phyloP scores from a whole-genome alignment of 345 rosid species.

The Hibiscus tridactylites region DNA sequence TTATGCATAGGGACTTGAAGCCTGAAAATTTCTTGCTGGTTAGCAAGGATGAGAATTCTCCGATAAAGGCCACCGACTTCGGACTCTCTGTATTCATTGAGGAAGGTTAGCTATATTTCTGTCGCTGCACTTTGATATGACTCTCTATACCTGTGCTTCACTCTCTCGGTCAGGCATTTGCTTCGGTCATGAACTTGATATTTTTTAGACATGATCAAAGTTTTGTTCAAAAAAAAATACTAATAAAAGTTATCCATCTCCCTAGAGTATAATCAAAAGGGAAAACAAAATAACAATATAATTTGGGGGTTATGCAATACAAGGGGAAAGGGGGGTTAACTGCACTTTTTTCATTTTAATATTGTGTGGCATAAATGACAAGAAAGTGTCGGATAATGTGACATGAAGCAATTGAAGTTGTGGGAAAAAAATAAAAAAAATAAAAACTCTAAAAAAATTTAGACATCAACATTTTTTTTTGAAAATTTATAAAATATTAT shows the following conservation, averaged over 20 bases:
- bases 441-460: too few species aligned
- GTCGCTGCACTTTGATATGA: not conserved
- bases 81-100: slow-evolving; percentile 89
- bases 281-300: not conserved
- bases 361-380: too few species aligned
- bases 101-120: slow-evolving; percentile 37
- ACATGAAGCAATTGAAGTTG: too few species aligned
- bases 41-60: slow-evolving; percentile 38
- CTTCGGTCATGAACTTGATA: too few species aligned
- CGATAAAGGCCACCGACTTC: slow-evolving; percentile 73
- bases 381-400: too few species aligned
- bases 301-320: not conserved
- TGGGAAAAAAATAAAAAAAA: too few species aligned
- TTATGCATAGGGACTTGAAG: slow-evolving; percentile 83
- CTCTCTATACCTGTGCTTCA: not conserved
- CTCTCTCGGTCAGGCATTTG: too few species aligned
- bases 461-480: too few species aligned
- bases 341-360: too few species aligned
- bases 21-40: slow-evolving; percentile 88
- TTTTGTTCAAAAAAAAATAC: not conserved
- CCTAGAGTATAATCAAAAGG: not conserved
- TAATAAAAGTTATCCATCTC: not conserved
- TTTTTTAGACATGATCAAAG: not conserved
- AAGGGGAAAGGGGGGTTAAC: too few species aligned
- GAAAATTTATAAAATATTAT: too few species aligned